phyloP scores from a whole-genome alignment of 352 stramenopile genomes.

The Phytophthora tubulina region DNA sequence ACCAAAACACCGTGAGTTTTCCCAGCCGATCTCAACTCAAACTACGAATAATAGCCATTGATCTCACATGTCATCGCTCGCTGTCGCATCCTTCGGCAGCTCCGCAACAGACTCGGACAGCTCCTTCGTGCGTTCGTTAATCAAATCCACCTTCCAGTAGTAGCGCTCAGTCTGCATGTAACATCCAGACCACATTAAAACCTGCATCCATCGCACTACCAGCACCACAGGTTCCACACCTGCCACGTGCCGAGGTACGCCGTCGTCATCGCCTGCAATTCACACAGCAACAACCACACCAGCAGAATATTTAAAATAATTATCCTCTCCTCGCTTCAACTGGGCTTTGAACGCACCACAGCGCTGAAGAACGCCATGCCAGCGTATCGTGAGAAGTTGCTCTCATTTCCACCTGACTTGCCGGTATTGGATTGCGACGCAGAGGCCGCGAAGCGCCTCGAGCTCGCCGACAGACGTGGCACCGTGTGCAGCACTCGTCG shows the following conservation, averaged over 20 bases:
- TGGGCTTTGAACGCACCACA: constrained; percentile 60
- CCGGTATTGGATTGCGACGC: constrained; percentile 29
- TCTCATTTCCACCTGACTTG: constrained; percentile 45
- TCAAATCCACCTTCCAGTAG: constrained; percentile 91
- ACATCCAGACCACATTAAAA: constrained; percentile 10
- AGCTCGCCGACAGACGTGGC: constrained; percentile 27
- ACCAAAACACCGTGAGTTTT: constrained; percentile 8
- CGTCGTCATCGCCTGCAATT: constrained; percentile 69
- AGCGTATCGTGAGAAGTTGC: constrained; percentile 79
- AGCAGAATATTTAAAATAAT: constrained; percentile 2
- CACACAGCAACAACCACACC: constrained; percentile 3
- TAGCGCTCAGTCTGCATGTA: constrained; percentile 80
- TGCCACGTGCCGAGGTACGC: constrained; percentile 86
- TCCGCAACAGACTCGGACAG: constrained; percentile 69
- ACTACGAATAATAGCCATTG: no score
- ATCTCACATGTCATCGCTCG: constrained; percentile 62
- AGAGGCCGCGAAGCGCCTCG: constrained; percentile 44
- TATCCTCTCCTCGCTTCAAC: constrained; percentile 4
- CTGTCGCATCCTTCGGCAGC: constrained; percentile 67
- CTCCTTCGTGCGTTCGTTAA: constrained; percentile 86
- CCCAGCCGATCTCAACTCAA: no score
- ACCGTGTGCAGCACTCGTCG: constrained; percentile 26
- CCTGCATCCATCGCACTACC: background rate
- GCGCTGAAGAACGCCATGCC: constrained; percentile 88
- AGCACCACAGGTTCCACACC: constrained; percentile 34